These are phyloP conservation scores for Agarophyton chilense DNA, from an alignment of 23 red algal species.

Conservation along the genomic window DNA sequence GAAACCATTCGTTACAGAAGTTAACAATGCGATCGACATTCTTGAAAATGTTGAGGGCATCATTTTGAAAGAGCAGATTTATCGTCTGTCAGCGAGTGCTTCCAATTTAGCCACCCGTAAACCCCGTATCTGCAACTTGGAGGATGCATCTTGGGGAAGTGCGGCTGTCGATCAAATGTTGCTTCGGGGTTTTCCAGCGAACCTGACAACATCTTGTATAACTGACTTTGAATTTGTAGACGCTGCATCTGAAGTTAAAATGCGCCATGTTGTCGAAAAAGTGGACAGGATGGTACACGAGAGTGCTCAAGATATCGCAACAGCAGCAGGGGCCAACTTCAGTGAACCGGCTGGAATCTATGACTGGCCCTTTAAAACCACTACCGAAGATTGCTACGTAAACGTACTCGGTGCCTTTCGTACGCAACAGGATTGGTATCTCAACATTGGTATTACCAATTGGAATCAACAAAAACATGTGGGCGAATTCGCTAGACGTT, in stretches of 20 bases:
- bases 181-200: not conserved
- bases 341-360: not conserved
- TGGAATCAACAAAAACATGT: not conserved
- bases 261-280: not conserved
- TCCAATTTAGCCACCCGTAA: not conserved
- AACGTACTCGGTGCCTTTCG: constrained; percentile 22
- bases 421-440: not conserved
- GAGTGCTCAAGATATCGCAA: not conserved
- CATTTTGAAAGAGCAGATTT: not conserved
- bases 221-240: not conserved
- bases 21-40: not conserved
- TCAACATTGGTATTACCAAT: constrained; percentile 22
- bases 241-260: not conserved
- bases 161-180: not conserved
- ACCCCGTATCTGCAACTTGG: constrained; percentile 8
- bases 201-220: not conserved
- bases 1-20: not conserved
- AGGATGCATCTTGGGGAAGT: not conserved
- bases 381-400: not conserved
- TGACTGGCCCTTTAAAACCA: not conserved
- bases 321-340: not conserved
- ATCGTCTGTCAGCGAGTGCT: not conserved
- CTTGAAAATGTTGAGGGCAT: not conserved
- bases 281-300: not conserved
- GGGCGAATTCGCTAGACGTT: not conserved